phyloP scores from a whole-genome alignment of 108 stramenopile genomes.

The Pelagomonas calceolata region DNA sequence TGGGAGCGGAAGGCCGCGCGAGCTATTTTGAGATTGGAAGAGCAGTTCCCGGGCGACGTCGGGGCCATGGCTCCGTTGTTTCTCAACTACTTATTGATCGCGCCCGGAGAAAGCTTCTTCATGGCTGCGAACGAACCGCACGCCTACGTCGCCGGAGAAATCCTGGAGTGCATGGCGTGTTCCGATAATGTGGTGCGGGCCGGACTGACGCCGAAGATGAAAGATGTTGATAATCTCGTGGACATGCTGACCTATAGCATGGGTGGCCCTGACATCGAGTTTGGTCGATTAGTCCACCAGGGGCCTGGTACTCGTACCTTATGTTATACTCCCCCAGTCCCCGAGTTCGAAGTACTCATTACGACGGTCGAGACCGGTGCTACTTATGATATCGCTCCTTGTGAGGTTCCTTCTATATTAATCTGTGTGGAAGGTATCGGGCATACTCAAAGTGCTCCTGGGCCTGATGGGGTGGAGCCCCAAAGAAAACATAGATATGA shows the following conservation, averaged over 20 bases:
- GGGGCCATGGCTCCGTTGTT: slow-evolving; percentile 79
- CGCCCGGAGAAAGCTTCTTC: slow-evolving; percentile 74
- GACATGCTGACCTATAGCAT: slow-evolving; percentile 83
- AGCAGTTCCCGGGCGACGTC: slow-evolving; percentile 76
- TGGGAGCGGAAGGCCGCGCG: slow-evolving; percentile 56
- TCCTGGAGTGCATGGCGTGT: slow-evolving; percentile 96
- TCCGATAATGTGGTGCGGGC: slow-evolving; percentile 97
- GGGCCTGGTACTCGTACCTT: slow-evolving; percentile 41
- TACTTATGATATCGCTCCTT: slow-evolving; percentile 32
- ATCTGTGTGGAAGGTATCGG: slow-evolving; percentile 63
- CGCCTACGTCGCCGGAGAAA: slow-evolving; percentile 87
- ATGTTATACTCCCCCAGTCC: slow-evolving; percentile 63
- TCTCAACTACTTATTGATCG: slow-evolving; percentile 63
- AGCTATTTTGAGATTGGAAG: slow-evolving; percentile 58
- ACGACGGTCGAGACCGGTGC: slow-evolving; percentile 55
- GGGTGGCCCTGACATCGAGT: slow-evolving; percentile 65
- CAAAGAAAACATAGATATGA: not conserved
- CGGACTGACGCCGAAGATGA: slow-evolving; percentile 93
- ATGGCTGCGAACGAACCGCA: slow-evolving; percentile 84
- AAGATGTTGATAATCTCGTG: slow-evolving; percentile 86
- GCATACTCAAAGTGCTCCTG: slow-evolving; percentile 25
- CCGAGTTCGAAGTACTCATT: slow-evolving; percentile 65
- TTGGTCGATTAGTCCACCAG: slow-evolving; percentile 42
- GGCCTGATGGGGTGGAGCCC: not conserved
- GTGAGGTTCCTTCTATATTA: slow-evolving; percentile 46